A percentile compares a stretch with the other conserved stretches of the same genome.
Evolutionary conservation across 2,329 filamentous ascomycete species (phyloP).

Genomic region (Fusarium sp.): DNA sequence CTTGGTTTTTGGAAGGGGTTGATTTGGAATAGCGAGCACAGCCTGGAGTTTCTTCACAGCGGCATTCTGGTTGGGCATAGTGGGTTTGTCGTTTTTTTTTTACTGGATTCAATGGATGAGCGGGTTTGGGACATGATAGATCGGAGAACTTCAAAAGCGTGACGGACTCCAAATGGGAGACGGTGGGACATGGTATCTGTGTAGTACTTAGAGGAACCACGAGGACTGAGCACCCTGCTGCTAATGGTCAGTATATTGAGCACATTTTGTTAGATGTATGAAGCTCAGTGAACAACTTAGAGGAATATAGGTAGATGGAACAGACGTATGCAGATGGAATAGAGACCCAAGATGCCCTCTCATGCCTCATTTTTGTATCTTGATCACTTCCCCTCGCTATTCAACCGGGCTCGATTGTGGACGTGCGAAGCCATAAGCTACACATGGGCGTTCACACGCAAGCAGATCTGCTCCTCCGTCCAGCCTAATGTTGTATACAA

Average conservation of each 20-base stretch:
- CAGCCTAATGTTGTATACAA: background rate
- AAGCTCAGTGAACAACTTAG: background rate
- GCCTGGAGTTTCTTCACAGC: constrained; percentile 36
- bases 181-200: background rate
- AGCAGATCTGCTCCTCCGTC: background rate
- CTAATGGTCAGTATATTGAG: background rate
- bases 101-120: background rate
- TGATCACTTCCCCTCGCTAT: background rate
- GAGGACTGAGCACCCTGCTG: background rate
- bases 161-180: background rate
- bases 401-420: background rate
- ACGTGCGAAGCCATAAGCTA: background rate
- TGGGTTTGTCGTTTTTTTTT: background rate
- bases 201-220: background rate
- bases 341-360: background rate
- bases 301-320: background rate
- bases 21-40: constrained; percentile 33
- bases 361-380: background rate
- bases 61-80: constrained; percentile 16
- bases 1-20: constrained; percentile 16
- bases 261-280: background rate
- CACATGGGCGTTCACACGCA: background rate
- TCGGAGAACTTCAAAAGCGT: background rate
- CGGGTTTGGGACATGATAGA: background rate
- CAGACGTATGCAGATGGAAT: background rate